A percentile compares a stretch with the other conserved stretches of the same genome.
phyloP scores from a whole-genome alignment of 2,329 filamentous ascomycete species.

The Neofusicoccum ribis region DNA sequence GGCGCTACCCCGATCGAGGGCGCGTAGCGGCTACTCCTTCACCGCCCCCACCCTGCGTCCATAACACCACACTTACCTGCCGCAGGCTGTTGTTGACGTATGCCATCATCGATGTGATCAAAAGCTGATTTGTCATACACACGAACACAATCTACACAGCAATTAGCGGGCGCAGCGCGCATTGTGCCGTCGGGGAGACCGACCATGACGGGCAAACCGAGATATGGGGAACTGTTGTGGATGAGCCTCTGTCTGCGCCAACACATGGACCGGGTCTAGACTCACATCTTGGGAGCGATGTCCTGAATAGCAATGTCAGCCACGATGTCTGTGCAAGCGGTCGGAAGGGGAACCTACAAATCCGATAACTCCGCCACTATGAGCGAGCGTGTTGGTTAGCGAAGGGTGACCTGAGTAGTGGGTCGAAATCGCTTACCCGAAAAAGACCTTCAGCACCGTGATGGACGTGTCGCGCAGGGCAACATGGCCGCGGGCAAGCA shows the following conservation, averaged over 20 bases:
- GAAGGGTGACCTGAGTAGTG: neutral
- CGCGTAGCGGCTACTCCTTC: constrained; percentile 22
- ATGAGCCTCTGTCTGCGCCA: constrained; percentile 22
- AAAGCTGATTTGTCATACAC: constrained; percentile 72
- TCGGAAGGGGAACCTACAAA: constrained; percentile 57
- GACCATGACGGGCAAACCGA: constrained; percentile 56
- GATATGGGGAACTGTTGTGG: constrained; percentile 47
- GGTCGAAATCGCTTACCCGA: constrained; percentile 51
- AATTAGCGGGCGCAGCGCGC: constrained; percentile 29
- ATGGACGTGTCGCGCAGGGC: constrained; percentile 69
- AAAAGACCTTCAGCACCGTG: constrained; percentile 78
- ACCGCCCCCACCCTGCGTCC: constrained; percentile 2
- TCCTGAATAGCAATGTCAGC: constrained; percentile 33
- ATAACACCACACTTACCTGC: constrained; percentile 45
- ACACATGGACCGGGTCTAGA: neutral
- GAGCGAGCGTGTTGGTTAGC: constrained; percentile 20
- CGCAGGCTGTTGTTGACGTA: constrained; percentile 74
- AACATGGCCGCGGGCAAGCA: constrained; percentile 71
- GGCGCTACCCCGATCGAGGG: constrained; percentile 2
- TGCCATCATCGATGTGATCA: constrained; percentile 77
- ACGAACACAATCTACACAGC: constrained; percentile 65
- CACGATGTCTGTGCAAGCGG: neutral
- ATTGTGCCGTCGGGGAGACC: constrained; percentile 18
- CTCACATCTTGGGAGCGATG: constrained; percentile 48
- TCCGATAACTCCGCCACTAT: constrained; percentile 50